Evolutionary conservation across 1,284 basidiomycete genomes (phyloP).

Genomic region (Exobasidium cylindrosporum): DNA sequence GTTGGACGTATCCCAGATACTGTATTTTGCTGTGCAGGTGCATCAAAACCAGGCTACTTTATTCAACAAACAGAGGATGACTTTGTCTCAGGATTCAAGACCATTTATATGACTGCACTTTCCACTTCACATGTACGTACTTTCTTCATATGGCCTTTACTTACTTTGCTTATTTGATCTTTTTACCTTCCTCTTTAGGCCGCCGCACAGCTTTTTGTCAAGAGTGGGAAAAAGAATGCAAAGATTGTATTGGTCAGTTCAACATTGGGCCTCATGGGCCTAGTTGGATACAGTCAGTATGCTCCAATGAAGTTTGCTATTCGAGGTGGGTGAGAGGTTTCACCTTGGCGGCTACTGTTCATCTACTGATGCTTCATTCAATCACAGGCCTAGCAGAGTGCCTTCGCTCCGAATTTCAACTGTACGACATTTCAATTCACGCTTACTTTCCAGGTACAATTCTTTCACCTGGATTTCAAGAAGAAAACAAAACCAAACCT

Average conservation of each 20-base stretch:
- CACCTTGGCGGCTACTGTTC: background rate
- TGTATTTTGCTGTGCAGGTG: conserved; percentile 75
- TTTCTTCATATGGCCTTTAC: too few species aligned
- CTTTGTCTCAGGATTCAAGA: conserved; percentile 60
- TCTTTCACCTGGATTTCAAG: conserved; percentile 72
- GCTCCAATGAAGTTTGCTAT: conserved; percentile 85
- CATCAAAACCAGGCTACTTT: conserved; percentile 67
- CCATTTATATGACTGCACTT: conserved; percentile 62
- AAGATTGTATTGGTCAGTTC: conserved; percentile 82
- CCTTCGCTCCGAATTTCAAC: conserved; percentile 73
- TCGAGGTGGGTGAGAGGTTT: conserved; percentile 61
- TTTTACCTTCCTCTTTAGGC: too few species aligned
- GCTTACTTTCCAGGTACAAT: conserved; percentile 86
- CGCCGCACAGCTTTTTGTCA: background rate
- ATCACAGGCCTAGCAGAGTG: conserved; percentile 68
- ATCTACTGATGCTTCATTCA: conserved; percentile 58
- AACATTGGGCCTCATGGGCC: conserved; percentile 73
- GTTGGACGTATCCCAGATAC: conserved; percentile 65
- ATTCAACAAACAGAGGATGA: conserved; percentile 67
- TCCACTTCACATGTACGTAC: conserved; percentile 71
- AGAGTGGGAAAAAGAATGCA: conserved; percentile 59
- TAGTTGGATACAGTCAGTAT: conserved; percentile 82
- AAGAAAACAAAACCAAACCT: conserved; percentile 80
- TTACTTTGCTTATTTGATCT: too few species aligned
- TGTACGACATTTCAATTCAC: conserved; percentile 78